Base-by-base conservation (phyloP, 108 stramenopile species). In the Cyclostephanos tholiformis region DNA sequence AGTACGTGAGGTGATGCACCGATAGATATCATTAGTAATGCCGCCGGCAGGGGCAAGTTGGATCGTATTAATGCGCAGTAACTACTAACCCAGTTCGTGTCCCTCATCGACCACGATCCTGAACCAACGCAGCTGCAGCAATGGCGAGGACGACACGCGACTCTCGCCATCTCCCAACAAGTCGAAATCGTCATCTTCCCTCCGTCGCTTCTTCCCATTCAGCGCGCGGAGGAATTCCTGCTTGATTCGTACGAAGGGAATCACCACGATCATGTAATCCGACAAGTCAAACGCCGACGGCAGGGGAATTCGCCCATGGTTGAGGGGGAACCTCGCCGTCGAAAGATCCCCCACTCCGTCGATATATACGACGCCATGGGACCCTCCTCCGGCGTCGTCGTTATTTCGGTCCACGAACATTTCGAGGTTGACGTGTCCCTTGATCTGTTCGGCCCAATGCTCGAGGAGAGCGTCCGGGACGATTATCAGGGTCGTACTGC, bases 391-490 rank as follows among this genome's bases (percentile, higher is more conserved):
- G n/a, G 9, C 50, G 38, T 68, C 49, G 43, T 20, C 14, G 56
- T 46, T n/a, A 38, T 23, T 48, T 14, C 44, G 11, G 27, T 83
- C 82, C 4, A 71, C 84, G 69, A 87, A 83, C 30, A 74, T 49
- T 23, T 62, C 58, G 39, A 85, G 26, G 44, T 85, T 78, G 23
- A 87, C 63, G 67, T 93, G 90, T 27, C 75, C 30, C 19, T 49
- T 50, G 39, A 91, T 82, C 74, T 93, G 92, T 19, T 89, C 85
- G 6, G 71, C 64, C 91, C 92, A 93, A 69, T 93, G 92, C 59
- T 90, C 89, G 17, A 93, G 63, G 58, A 93, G 65, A 11, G 90
- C 90, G 64, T 88, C 87, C 26, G 92, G 92, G 0, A 91, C 89
- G 36, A 91, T 67, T 35, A 93, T 71, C 8, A 93, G 67, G 7